Percentiles rank a stretch among this genome's conserved stretches.
Conservation (phyloP, 2,329 filamentous ascomycete genomes). For the Zasmidium citrigriseum region DNA sequence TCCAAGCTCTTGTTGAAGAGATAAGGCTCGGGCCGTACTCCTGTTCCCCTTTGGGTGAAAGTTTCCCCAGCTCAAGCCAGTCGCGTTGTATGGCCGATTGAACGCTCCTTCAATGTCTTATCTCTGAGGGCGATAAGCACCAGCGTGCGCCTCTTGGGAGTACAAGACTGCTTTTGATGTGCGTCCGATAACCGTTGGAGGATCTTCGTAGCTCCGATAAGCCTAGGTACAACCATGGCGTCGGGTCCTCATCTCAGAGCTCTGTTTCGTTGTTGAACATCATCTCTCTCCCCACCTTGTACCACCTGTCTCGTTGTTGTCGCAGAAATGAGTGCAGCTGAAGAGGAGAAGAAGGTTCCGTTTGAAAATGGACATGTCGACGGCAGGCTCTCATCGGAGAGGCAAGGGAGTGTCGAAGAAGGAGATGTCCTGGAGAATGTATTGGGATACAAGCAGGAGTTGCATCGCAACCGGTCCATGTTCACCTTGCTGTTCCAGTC, state of each 20-base stretch:
- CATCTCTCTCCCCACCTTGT: neutral
- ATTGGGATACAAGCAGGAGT: slow-evolving; percentile 61
- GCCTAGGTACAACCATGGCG: neutral
- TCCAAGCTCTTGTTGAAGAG: no score
- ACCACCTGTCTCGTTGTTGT: neutral
- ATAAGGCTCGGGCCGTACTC: neutral
- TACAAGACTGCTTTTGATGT: neutral
- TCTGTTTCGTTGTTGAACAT: neutral
- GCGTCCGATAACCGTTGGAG: neutral
- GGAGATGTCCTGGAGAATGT: slow-evolving; percentile 37
- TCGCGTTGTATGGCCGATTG: no score
- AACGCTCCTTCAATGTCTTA: no score
- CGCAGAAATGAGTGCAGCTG: neutral
- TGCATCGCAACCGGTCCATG: slow-evolving; percentile 60
- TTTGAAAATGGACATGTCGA: neutral
- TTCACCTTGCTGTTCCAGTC: slow-evolving; percentile 63
- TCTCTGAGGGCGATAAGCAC: neutral
- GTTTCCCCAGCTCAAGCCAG: neutral
- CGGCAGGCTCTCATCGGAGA: neutral
- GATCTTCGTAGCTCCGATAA: neutral
- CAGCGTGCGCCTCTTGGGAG: neutral
- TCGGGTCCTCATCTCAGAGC: neutral
- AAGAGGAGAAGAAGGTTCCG: neutral
- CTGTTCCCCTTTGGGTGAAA: neutral
- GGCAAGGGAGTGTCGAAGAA: slow-evolving; percentile 22